Conservation (phyloP, 164 flowering plant genomes). For the Sextonia rubra region DNA sequence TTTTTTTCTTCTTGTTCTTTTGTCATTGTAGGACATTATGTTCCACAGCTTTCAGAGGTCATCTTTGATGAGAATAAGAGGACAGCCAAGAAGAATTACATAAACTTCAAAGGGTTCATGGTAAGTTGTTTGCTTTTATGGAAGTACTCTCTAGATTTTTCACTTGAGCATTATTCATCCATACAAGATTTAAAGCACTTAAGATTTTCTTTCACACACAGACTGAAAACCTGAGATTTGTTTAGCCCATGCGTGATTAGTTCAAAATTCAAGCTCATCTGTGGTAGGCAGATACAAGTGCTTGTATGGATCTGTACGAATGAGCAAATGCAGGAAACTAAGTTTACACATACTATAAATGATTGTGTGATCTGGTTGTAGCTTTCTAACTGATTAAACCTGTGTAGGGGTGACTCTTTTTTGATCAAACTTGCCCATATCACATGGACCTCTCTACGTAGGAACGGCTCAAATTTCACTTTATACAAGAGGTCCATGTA, state of each 20-base stretch:
- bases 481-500: too few relatives aligned
- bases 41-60: conserved; percentile 68
- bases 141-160: not conserved
- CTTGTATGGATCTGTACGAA: too few relatives aligned
- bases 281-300: too few relatives aligned
- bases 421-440: too few relatives aligned
- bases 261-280: not conserved
- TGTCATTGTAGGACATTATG: conserved; percentile 46
- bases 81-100: conserved; percentile 25
- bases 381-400: too few relatives aligned
- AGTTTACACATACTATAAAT: too few relatives aligned
- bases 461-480: too few relatives aligned
- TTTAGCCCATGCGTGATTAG: not conserved
- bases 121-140: conserved; percentile 24
- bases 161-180: too few relatives aligned
- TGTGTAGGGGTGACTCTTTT: too few relatives aligned
- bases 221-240: not conserved
- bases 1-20: not conserved
- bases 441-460: too few relatives aligned
- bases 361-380: too few relatives aligned
- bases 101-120: conserved; percentile 71
- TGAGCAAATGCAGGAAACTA: too few relatives aligned
- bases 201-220: not conserved
- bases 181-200: not conserved
- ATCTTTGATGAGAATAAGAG: conserved; percentile 52